phyloP scores from a whole-genome alignment of 2,329 filamentous ascomycete genomes.

The Botryotinia narcissicola region DNA sequence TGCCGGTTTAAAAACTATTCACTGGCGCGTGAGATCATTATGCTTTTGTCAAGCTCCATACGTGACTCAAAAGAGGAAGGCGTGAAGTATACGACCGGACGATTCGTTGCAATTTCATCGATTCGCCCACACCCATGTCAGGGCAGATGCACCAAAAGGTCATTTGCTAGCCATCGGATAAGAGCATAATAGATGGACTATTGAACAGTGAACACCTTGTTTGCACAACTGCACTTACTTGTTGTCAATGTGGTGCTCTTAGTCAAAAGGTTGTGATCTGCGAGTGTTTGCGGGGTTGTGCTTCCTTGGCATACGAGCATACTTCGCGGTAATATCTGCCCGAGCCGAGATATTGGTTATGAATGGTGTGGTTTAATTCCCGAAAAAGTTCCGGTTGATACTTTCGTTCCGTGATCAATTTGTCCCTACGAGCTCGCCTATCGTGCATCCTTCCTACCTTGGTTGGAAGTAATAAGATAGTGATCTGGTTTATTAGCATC shows the following conservation, averaged over 20 bases:
- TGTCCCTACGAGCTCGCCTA: too few relatives aligned
- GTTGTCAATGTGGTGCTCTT: not conserved
- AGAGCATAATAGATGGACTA: not conserved
- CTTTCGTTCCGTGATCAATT: not conserved
- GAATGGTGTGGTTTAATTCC: not conserved
- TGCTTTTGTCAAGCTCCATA: not conserved
- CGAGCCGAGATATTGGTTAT: not conserved
- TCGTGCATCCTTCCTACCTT: not conserved
- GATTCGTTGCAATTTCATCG: not conserved
- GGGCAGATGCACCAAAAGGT: not conserved
- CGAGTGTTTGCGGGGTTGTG: slow-evolving; percentile 4
- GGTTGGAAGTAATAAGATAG: not conserved
- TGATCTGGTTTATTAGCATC: not conserved
- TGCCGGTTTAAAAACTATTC: not conserved
- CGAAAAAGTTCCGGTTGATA: not conserved
- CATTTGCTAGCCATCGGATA: not conserved
- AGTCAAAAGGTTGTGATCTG: not conserved
- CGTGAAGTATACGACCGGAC: not conserved
- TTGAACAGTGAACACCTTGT: not conserved
- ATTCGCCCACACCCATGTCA: not conserved
- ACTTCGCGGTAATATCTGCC: slow-evolving; percentile 5
- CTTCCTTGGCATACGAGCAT: not conserved
- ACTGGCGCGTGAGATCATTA: slow-evolving; percentile 19
- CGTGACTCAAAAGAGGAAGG: not conserved
- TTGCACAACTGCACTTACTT: not conserved